phyloP scores from a whole-genome alignment of 225 moss, liverwort and hornwort genomes.

The Physcomitrium patens region DNA sequence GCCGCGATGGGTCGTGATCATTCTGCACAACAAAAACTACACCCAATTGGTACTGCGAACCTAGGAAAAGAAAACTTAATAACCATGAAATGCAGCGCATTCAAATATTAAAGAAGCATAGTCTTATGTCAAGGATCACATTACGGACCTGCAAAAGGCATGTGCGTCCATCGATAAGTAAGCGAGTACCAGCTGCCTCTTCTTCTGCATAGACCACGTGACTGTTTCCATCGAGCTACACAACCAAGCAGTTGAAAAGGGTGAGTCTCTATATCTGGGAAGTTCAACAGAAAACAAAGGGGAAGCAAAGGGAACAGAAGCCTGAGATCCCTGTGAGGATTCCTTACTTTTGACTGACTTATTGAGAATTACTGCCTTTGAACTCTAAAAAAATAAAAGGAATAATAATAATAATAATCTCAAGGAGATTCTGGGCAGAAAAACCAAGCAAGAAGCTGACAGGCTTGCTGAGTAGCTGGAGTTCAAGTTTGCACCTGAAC shows the following conservation, averaged over 20 bases:
- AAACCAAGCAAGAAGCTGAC: neutral
- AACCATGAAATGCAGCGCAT: neutral
- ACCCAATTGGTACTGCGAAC: neutral
- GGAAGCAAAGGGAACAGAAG: conserved; percentile 6
- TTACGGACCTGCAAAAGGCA: conserved; percentile 89
- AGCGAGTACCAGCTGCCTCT: conserved; percentile 93
- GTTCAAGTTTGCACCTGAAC: conserved; percentile 56
- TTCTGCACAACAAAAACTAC: conserved; percentile 58
- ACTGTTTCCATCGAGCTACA: conserved; percentile 94
- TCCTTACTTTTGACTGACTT: neutral
- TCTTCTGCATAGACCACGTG: conserved; percentile 98
- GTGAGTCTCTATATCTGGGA: neutral
- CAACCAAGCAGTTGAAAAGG: conserved; percentile 24
- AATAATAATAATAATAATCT: neutral
- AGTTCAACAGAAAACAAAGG: neutral
- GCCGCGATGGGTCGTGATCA: conserved; percentile 92
- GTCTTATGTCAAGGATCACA: conserved; percentile 4
- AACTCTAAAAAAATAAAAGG: too few species aligned
- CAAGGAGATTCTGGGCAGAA: neutral
- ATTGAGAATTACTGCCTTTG: neutral
- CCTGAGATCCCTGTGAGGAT: neutral
- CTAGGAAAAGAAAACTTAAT: neutral
- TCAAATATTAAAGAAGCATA: neutral
- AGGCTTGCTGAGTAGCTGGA: conserved; percentile 5
- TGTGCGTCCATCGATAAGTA: conserved; percentile 93